A percentile compares a stretch with the other conserved stretches of the same genome.
Evolutionary conservation across 345 rosid genomes (phyloP).

Genomic region (Citrus trifoliata): DNA sequence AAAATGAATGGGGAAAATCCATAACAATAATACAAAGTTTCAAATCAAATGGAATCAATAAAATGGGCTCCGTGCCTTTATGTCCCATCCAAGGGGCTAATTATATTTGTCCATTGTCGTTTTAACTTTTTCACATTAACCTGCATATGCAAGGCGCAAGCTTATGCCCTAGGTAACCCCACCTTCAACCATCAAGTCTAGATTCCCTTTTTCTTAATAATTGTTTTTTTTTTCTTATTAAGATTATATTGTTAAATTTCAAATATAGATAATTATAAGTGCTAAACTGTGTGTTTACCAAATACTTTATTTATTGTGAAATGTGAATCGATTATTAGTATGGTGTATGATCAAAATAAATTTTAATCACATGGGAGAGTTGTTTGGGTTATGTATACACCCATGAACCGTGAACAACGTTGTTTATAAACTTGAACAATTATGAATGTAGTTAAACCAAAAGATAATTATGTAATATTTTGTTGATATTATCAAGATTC

Average conservation of each 20-base stretch:
- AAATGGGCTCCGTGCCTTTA: neutral
- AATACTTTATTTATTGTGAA: too few species aligned
- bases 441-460: neutral
- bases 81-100: slow-evolving; percentile 44
- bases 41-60: too few species aligned
- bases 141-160: slow-evolving; percentile 4
- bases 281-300: too few species aligned
- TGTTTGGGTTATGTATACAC: too few species aligned
- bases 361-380: too few species aligned
- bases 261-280: too few species aligned
- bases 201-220: neutral
- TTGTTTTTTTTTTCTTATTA: neutral
- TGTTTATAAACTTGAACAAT: neutral
- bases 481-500: neutral
- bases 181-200: slow-evolving; percentile 8
- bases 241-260: too few species aligned
- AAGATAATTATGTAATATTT: too few species aligned
- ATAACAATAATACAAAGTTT: too few species aligned
- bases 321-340: too few species aligned
- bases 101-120: slow-evolving; percentile 19
- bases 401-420: neutral
- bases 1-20: too few species aligned
- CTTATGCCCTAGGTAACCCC: slow-evolving; percentile 10
- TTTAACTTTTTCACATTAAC: slow-evolving; percentile 17
- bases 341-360: too few species aligned